Evolutionary conservation across 257 asterid genomes (phyloP), one percentile per base, ranked within the genome.

Genomic region (Gentiana macrophylla): DNA sequence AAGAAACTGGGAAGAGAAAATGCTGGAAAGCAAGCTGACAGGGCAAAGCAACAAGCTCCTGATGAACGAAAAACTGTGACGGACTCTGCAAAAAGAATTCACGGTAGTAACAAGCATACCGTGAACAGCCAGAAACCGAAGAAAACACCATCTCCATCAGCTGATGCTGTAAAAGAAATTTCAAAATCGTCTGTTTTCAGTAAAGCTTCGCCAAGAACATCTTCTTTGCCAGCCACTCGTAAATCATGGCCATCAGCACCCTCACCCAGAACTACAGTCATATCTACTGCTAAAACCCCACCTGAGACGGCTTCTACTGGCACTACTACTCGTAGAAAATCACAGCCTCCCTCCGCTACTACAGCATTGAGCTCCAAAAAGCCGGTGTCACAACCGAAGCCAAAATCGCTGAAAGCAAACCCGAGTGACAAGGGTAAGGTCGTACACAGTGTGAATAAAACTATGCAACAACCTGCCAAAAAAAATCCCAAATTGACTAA

Each of bases 171-270:
- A 76, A 66, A 62, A 58, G 97, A 70, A 62, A 70, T 71, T 62
- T 68, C 82, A 44, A 84, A 71, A 62, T 71, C 66, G 35, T 68
- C 80, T n/a, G 68, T 60, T 61, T 76, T 69, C 59, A 82, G 82
- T 79, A 86, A 84, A 73, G 72, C 68, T 52, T 65, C 86, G 34
- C 49, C 83, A 10, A 86, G 67, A 72, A 64, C 83, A 46, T 67
- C 86, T 33, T 67, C 94, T 55, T 56, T 89, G 73, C 94, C 99
- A 12, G 75, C 81, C 51, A 77, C 76, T 6, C 87, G 95, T 49
- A 86, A 92, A 68, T 92, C 97, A 15, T 92, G 91, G 97, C 87
- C 97, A 37, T 77, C 95, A 56, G 52, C 74, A 59, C 88, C 94
- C 8, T 79, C 90, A 41, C 72, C 86, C 6, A 84, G 84, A 60